Evolutionary conservation across 163 green algal genomes (phyloP), one percentile per base, ranked within the genome.

Genomic region (Chlorella variabilis): DNA sequence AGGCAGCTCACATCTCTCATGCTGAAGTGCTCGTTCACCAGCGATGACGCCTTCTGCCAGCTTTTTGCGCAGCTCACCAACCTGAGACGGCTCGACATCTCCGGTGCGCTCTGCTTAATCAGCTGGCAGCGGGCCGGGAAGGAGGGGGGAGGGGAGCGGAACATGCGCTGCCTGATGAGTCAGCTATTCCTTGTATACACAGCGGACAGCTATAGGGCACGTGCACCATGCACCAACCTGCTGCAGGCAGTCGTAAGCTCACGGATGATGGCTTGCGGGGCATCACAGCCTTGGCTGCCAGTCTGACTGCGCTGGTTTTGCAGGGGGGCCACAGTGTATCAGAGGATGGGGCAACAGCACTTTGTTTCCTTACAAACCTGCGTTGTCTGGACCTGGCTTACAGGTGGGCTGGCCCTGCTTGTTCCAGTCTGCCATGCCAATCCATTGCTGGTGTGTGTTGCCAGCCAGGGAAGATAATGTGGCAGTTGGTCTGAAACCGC

Each of bases 271-370:
- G 71, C 33, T 38, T 78, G 15, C 34, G 25, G 2, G 71, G 49
- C 33, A 39, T 78, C 34, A 78, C 71, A 0, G 5, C n/a, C 49
- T 33, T 78, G 33, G 48, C 49, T 18, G 49, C 41, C 33, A 54
- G 49, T 7, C 71, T 78, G 31, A 78, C 71, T 0, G 29, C 23
- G 6, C 71, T 78, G 31, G 49, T 27, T 9, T 13, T 78, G 71
- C 42, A 67, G 23, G 71, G 71, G 0, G 71, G 71, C 11, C 71
- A 78, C 25, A 4, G 31, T 0, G 49, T 78, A n/a, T 36, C 33
- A 29, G 33, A 48, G 49, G 38, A 78, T 31, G 71, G 71, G 31
- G 71, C 49, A 34, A 78, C 71, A n/a, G 71, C 71, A 31, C 71
- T 78, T 7, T 31, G 33, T 23, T 4, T 1, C 33, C 71, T 78